Base-by-base conservation (phyloP, 495 filamentous ascomycete species). In the Hypoxylon fragiforme region DNA sequence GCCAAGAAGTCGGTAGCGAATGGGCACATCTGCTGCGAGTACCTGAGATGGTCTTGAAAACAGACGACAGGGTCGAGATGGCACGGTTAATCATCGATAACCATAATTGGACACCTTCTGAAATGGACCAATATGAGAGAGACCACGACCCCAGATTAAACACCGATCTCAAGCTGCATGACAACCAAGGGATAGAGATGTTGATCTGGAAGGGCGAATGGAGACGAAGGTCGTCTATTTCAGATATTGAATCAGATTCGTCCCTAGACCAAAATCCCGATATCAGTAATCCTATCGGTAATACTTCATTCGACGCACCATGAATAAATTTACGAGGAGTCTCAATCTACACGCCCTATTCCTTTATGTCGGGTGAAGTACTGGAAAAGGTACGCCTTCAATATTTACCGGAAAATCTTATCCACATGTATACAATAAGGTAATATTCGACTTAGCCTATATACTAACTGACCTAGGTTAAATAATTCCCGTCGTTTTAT, bases 31-130 rank as follows among this genome's bases (percentile, higher is more conserved):
- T 73, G 2, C 39, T 77, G n/a, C 51, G 62, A 7, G 62, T 77
- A 1, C 74, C 76, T 15, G 49, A 54, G 42, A 56, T 60, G 28
- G 65, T 72, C 15, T 26, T 72, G 18, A 6, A 20, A 28, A 41
- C 59, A 0, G 26, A 22, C 0, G 58, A 64, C 36, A 42, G 40
- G 9, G 35, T 50, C 38, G 66, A 67, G 16, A 53, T 69, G 18
- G 66, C 70, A 7, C 52, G 63, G 36, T 24, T 75, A 32, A 21
- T 78, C 20, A 63, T 76, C 13, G 62, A 67, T 14, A 69, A 75
- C 35, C 67, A 58, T 5, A 46, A 62, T 9, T 75, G 70, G 69
- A 55, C 65, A 1, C 62, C 66, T 8, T 40, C 57, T 13, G 50
- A 44, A 11, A 59, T 44, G 35, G 57, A 62, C 14, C 40, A 40